Base-by-base conservation (phyloP, 75 land plant species). In the Pseudotsuga menziesii region DNA sequence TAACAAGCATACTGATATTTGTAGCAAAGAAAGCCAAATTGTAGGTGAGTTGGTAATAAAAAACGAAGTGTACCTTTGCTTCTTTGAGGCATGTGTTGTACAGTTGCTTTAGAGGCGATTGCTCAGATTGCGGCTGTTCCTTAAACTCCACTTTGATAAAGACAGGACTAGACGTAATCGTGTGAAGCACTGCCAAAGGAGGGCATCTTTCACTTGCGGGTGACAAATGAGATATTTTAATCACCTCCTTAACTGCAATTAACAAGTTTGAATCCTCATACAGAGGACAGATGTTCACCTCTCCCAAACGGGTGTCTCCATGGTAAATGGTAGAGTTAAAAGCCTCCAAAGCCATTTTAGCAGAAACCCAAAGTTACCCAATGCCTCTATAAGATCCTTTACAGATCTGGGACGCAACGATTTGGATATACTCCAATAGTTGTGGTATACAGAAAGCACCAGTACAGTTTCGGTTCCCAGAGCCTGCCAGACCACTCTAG, bases 141-240 rank as follows among this genome's bases (percentile, higher is more conserved):
- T 81, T 66, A 29, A 91, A 76, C 58, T 88, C 90, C 61, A 97
- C 78, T 82, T 92, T 97, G 78, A 92, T 91, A 29, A 78, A 82
- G 39, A 92, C 86, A 17, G 91, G 80, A 57, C 75, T 81, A 7
- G 87, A 77, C 76, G 93, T 80, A 72, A 92, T 88, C 23, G 93
- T 83, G 35, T 92, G 99, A 36, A 97, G 91, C 56, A 97, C 82
- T 15, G 92, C 80, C 23, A 94, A 85, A 35, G 99, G 98, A 48
- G 70, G 82, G 81, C 98, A 97, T 26, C 99, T 77, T 25, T 97
- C 99, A 56, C 98, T 97, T 14, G 80, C 62, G 0, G 86, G 81
- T 1, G 99, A 94, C 57, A 94, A 76, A 27, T 74, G 81, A 41
- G 80, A 61, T 59, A 97, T 81, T 0, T 92, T 88, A 72, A 97